Percentiles rank a stretch among this genome's conserved stretches.
Conservation (phyloP, 768 basidiomycete species). For the Pulveroboletus sp. region DNA sequence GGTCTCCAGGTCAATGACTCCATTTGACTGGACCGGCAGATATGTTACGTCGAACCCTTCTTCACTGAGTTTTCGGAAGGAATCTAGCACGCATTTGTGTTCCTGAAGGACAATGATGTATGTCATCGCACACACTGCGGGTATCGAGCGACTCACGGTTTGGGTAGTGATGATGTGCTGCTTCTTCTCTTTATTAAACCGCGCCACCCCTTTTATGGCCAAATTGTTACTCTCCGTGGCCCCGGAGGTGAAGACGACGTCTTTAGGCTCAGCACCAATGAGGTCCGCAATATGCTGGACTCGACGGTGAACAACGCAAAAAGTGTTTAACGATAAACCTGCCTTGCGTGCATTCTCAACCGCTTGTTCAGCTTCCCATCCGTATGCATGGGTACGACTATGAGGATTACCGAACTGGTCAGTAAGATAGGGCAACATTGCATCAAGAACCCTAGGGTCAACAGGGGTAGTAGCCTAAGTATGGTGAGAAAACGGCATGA, state of each 20-base stretch:
- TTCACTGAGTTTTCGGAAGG: slow-evolving; percentile 90
- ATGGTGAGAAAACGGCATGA: slow-evolving; percentile 5
- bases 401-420: slow-evolving; percentile 98
- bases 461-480: slow-evolving; percentile 91
- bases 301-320: background rate
- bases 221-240: slow-evolving; percentile 98
- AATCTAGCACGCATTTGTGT: slow-evolving; percentile 98
- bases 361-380: slow-evolving; percentile 96
- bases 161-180: slow-evolving; percentile 92
- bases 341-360: slow-evolving; percentile 91
- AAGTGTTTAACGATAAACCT: slow-evolving; percentile 9
- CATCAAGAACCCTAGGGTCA: slow-evolving; percentile 93
- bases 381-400: slow-evolving; percentile 96
- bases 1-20: slow-evolving; percentile 70
- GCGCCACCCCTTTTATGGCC: slow-evolving; percentile 94
- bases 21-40: slow-evolving; percentile 87
- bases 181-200: slow-evolving; percentile 92
- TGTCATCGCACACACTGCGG: background rate
- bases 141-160: slow-evolving; percentile 52
- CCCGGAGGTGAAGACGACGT: slow-evolving; percentile 95
- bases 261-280: slow-evolving; percentile 92
- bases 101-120: slow-evolving; percentile 49
- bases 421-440: slow-evolving; percentile 93
- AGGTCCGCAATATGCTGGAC: slow-evolving; percentile 81
- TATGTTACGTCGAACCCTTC: slow-evolving; percentile 98